phyloP scores from a whole-genome alignment of 768 basidiomycete species.

The Nidularia pulvinata region DNA sequence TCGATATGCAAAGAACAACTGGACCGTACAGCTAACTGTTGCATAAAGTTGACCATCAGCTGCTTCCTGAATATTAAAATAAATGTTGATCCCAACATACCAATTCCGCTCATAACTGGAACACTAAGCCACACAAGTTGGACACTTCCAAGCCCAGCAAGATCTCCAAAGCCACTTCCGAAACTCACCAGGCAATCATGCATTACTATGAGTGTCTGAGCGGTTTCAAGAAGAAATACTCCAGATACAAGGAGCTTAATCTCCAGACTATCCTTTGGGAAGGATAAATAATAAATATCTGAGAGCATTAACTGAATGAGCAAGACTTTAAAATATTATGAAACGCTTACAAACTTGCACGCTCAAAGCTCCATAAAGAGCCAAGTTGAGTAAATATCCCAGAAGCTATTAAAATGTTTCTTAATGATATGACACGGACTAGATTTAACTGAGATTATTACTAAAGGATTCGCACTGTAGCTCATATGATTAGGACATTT shows the following conservation, averaged over 20 bases:
- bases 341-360: conserved; percentile 20
- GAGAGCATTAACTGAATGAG: neutral
- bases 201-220: conserved; percentile 17
- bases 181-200: conserved; percentile 19
- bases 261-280: conserved; percentile 16
- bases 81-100: conserved; percentile 5
- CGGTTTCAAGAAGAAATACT: conserved; percentile 18
- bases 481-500: too few relatives aligned
- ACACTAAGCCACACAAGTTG: conserved; percentile 18
- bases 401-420: conserved; percentile 10
- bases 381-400: conserved; percentile 18
- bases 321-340: neutral
- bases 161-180: conserved; percentile 16
- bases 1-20: conserved; percentile 21
- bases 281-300: conserved; percentile 22
- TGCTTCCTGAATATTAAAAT: neutral
- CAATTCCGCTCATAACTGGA: conserved; percentile 20
- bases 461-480: too few relatives aligned
- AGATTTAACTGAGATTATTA: too few relatives aligned
- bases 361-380: conserved; percentile 16
- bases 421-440: too few relatives aligned
- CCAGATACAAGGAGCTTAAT: conserved; percentile 20
- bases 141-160: conserved; percentile 14
- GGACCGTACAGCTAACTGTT: conserved; percentile 7
- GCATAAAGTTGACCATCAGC: too few relatives aligned